Base-by-base conservation (phyloP, 2,329 filamentous ascomycete genomes). In the Blastomyces parvus region DNA sequence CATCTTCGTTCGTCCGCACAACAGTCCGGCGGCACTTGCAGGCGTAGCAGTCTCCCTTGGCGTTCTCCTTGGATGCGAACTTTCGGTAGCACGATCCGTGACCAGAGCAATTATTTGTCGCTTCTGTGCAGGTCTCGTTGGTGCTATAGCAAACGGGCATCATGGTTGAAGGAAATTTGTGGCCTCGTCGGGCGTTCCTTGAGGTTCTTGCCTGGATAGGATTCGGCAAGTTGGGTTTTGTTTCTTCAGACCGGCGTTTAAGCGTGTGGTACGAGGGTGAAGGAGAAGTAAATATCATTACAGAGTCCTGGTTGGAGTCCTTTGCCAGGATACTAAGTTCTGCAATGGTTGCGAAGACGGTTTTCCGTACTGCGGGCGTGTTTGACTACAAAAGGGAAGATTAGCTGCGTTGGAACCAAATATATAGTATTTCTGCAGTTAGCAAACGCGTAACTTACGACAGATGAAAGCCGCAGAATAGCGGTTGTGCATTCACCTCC, bases 51-150 rank as follows among this genome's bases (percentile, higher is more conserved):
- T 81, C 80, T 61, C 73, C 74, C 22, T 75, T 55, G 77, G 60
- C 64, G 27, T 72, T 69, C 38, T 68, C 68, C n/a, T 69, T 67
- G 17, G 77, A 74, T 52, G 77, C 77, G 67, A 84, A 91, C 71
- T 87, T 88, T 73, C 88, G 81, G 67, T 82, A 79, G 80, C 94
- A 97, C 36, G 76, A 72, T 57, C 94, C 94, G 75, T 94, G 91
- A 62, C 88, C 86, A 17, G 88, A 90, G 82, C 94, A 99, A 73
- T 85, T 86, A 69, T 85, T 83, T 2, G 94, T 99, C 50, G 79
- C 80, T 63, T 82, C 81, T 59, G 83, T 78, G 78, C 93, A 97
- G 63, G 83, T 80, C 50, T 86, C 84, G 69, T 86, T 77, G 1
- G 86, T 87, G 61, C 80, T 74, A 80, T 95, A 93, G 82, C 93